Evolutionary conservation across 148 eudicot species (phyloP), one percentile per base, ranked within the genome.

Genomic region (Dysphania ambrosioides): DNA sequence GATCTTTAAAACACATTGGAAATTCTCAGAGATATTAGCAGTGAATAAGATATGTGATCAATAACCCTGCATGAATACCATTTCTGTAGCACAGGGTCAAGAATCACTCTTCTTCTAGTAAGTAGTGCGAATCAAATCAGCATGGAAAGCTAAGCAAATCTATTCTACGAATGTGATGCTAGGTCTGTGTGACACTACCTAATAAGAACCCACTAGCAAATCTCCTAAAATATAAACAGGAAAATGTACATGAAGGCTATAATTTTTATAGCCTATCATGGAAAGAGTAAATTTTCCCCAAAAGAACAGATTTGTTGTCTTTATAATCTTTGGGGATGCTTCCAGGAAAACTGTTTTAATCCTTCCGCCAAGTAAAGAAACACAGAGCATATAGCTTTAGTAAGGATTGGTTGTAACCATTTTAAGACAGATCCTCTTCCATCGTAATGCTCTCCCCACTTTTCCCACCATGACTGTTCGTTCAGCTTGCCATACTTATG

Each of bases 381-480:
- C 27, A 15, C 19, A 47, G 21, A 40, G 7, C 31, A 78, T 36
- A 49, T 0, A 34, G 23, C 15, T 57, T 13, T 61, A 47, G 38
- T 32, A 68, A 76, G 30, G 72, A 62, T 24, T 41, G 36, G 63
- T 11, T 27, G 21, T 67, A 85, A 95, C 98, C 98, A 95, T 92
- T 95, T 95, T 55, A 88, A 70, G 73, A 95, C 96, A 36, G 97
- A 95, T 81, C 98, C 98, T 86, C 96, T 88, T 78, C 98, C 98
- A 77, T 95, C 98, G 75, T 92, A 95, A 79, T 88, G 78, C 77
- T 95, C 98, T 79, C 98, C 98, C 98, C 98, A 92, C 77, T 92
- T 95, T 82, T 95, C 98, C 98, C 98, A 94, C 98, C 98, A 95
- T 55, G 98, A 95, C 75, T 95, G 97, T 81, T 95, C 98, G 84